Percentiles rank a stretch among this genome's conserved stretches.
These are phyloP conservation scores for Fusarium decemcellulare DNA, from an alignment of 2,329 filamentous ascomycete genomes.

Conservation along the genomic window DNA sequence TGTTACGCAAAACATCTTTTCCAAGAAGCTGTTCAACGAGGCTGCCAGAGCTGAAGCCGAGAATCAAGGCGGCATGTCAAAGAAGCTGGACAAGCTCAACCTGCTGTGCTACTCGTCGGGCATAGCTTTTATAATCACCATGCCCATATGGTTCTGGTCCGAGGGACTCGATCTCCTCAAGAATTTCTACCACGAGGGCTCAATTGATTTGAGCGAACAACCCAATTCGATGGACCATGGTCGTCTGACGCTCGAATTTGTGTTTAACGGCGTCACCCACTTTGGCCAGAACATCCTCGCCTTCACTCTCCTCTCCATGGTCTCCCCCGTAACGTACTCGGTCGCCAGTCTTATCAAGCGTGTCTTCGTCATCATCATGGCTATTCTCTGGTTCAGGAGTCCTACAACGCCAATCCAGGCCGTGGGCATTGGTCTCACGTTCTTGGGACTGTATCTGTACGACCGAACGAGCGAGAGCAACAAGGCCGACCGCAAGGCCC, in stretches of 20 bases:
- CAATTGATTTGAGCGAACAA: slow-evolving; percentile 71
- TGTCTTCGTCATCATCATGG: slow-evolving; percentile 95
- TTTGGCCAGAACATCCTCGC: slow-evolving; percentile 97
- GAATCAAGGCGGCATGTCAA: slow-evolving; percentile 70
- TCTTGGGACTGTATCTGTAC: slow-evolving; percentile 94
- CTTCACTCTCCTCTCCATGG: slow-evolving; percentile 91
- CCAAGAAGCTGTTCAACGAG: slow-evolving; percentile 97
- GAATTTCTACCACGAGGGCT: slow-evolving; percentile 87
- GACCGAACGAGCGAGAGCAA: slow-evolving; percentile 92
- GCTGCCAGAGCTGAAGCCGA: slow-evolving; percentile 88
- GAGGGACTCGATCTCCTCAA: slow-evolving; percentile 85
- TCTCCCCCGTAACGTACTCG: slow-evolving; percentile 97
- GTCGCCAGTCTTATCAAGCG: slow-evolving; percentile 97
- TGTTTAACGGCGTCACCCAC: slow-evolving; percentile 98
- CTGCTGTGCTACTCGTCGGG: slow-evolving; percentile 97
- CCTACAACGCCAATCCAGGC: slow-evolving; percentile 87
- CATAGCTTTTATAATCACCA: slow-evolving; percentile 88
- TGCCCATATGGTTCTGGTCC: slow-evolving; percentile 93
- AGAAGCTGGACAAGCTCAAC: slow-evolving; percentile 96
- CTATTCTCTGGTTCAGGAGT: slow-evolving; percentile 96
- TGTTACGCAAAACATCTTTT: slow-evolving; percentile 98
- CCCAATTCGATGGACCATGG: slow-evolving; percentile 83
- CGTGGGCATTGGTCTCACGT: slow-evolving; percentile 88
- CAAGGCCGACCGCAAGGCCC: slow-evolving; percentile 87
- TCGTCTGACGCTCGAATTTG: slow-evolving; percentile 83